Evolutionary conservation across 2,329 filamentous ascomycete species (phyloP), one percentile per base, ranked within the genome.

Genomic region (Botryosphaeria dothidea): DNA sequence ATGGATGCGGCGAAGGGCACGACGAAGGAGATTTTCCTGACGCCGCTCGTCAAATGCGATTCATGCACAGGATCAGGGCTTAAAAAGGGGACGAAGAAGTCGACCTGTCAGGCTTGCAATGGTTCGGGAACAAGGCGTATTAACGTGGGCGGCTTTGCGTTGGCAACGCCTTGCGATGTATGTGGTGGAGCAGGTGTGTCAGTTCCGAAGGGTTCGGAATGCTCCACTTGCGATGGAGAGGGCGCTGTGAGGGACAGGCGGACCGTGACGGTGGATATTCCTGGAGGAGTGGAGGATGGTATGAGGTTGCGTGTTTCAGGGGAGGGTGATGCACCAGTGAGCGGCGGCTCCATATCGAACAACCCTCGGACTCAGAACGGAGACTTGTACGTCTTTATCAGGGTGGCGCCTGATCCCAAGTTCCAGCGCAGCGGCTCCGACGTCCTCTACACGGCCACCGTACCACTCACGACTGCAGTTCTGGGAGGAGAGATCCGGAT

Each of bases 1-100:
- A 91, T 95, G 88, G 95, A 99, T 75, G 92, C 95, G 6, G 95
- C 95, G 9, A 97, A 96, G 79, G 95, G 95, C 38, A 90, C 90
- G 7, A 89, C 84, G 73, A 96, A 97, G 80, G 90, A 93, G n/a
- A 92, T 99, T 66, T 87, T 85, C 69, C 91, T 97, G 70, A 92
- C 90, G 8, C 94, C 95, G 0, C 80, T 96, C 71, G 88, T 90
- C 21, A 83, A 90, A 67, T 99, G 95, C 74, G 87, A 88, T 69
- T 93, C 92, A 13, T 99, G 95, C 74, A 82, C 84, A 13, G 95
- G 95, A 57, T 92, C 85, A 70, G 95, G 95, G 0, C 72, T 98
- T 77, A 98, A 97, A 82, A 78, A 88, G 66, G 94, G 94, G 11
- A 86, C 89, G 13, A 88, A 91, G 77, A 85, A 88, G 70, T 83